phyloP scores from a whole-genome alignment of 208 protist genomes.

The Trypanosoma rangeli region DNA sequence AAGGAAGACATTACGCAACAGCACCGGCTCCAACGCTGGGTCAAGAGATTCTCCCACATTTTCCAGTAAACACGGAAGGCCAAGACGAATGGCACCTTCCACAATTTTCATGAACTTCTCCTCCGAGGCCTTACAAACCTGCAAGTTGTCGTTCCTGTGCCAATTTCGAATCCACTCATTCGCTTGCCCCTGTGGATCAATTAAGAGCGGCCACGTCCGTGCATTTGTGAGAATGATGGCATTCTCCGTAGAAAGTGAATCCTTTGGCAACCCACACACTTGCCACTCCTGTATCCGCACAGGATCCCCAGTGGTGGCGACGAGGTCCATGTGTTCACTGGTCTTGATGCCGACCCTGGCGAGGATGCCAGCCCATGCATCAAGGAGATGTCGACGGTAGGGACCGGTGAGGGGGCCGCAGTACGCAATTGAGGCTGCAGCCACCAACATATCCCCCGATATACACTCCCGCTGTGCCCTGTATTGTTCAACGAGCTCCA shows the following conservation, averaged over 20 bases:
- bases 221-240: conserved; percentile 95
- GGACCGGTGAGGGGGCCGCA: conserved; percentile 94
- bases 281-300: conserved; percentile 96
- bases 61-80: conserved; percentile 96
- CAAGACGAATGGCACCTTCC: conserved; percentile 96
- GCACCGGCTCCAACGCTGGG: conserved; percentile 95
- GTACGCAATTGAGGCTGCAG: conserved; percentile 95
- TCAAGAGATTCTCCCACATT: conserved; percentile 96
- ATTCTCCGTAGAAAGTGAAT: conserved; percentile 97
- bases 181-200: conserved; percentile 98
- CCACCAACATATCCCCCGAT: conserved; percentile 96
- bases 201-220: conserved; percentile 96
- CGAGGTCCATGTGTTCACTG: conserved; percentile 78
- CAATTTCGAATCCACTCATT: conserved; percentile 97
- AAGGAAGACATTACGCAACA: conserved; percentile 95
- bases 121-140: conserved; percentile 96
- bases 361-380: conserved; percentile 84
- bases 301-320: conserved; percentile 92
- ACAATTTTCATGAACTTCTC: conserved; percentile 94
- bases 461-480: conserved; percentile 81
- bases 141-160: conserved; percentile 92
- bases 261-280: conserved; percentile 94
- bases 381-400: conserved; percentile 89
- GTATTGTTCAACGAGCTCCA: conserved; percentile 89
- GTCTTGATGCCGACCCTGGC: conserved; percentile 41